Evolutionary conservation across 495 filamentous ascomycete genomes (phyloP).

Genomic region (Viridothelium virens): DNA sequence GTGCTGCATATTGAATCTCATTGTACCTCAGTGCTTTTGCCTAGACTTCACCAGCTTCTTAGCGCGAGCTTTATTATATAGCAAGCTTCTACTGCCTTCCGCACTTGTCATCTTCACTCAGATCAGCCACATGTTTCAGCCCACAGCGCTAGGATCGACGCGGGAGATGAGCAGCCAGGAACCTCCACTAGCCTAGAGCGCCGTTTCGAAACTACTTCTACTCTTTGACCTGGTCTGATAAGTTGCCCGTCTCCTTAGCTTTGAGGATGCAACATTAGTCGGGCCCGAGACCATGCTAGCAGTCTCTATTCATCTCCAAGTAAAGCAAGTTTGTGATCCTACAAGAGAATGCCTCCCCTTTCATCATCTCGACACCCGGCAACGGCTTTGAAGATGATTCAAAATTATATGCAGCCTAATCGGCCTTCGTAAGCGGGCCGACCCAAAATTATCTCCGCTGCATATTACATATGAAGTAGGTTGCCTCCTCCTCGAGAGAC

Average conservation of each 20-base stretch:
- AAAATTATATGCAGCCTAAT: neutral
- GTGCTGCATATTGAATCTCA: too few relatives aligned
- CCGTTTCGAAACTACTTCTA: neutral
- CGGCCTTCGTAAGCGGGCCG: neutral
- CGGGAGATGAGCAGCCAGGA: slow-evolving; percentile 5
- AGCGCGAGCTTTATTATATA: too few relatives aligned
- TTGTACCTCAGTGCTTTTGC: too few relatives aligned
- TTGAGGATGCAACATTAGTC: neutral
- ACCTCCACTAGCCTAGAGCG: neutral
- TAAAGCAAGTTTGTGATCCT: neutral
- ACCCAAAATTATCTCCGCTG: neutral
- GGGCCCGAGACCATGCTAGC: neutral
- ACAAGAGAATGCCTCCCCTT: slow-evolving; percentile 1
- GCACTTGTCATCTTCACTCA: neutral
- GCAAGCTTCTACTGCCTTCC: too few relatives aligned
- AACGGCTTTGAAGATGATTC: neutral
- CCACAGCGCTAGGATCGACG: neutral
- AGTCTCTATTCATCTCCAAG: neutral
- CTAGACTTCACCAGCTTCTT: too few relatives aligned
- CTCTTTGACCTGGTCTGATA: neutral
- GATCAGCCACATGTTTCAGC: slow-evolving; percentile 5
- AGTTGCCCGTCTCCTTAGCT: neutral
- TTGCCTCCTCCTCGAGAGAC: neutral
- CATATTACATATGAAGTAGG: neutral
- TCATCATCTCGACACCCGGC: neutral